Conservation (phyloP, 2,329 filamentous ascomycete species). For the Zymoseptoria ardabiliae region DNA sequence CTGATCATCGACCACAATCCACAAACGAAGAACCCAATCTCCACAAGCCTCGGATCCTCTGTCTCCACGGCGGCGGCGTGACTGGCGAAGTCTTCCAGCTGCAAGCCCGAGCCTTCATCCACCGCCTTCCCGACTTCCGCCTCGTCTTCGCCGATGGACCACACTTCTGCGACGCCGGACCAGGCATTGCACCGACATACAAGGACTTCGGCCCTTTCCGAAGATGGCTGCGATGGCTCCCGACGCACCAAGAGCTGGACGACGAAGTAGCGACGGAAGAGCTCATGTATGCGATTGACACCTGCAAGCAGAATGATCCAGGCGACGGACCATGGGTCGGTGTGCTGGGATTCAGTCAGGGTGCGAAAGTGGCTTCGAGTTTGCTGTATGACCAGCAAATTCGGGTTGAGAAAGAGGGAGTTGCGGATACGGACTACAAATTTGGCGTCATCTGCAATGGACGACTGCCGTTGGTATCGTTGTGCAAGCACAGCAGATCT, state of each 20-base stretch:
- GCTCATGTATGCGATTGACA: slow-evolving; percentile 39
- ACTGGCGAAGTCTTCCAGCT: slow-evolving; percentile 62
- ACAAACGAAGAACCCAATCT: slow-evolving; percentile 7
- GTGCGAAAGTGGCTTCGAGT: slow-evolving; percentile 42
- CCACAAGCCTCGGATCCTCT: slow-evolving; percentile 58
- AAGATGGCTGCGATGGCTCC: slow-evolving; percentile 57
- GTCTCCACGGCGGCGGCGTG: slow-evolving; percentile 72
- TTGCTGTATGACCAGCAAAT: slow-evolving; percentile 54
- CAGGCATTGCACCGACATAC: slow-evolving; percentile 59
- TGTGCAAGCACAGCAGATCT: slow-evolving; percentile 36
- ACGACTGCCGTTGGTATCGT: slow-evolving; percentile 50
- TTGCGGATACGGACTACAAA: slow-evolving; percentile 40
- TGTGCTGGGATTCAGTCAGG: slow-evolving; percentile 45
- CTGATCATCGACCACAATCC: background rate
- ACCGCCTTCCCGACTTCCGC: slow-evolving; percentile 53
- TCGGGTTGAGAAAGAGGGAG: slow-evolving; percentile 34
- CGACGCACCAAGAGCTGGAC: slow-evolving; percentile 49
- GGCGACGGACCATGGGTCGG: slow-evolving; percentile 43
- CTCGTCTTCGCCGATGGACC: slow-evolving; percentile 67
- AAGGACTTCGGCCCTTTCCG: slow-evolving; percentile 58
- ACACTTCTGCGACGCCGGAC: slow-evolving; percentile 54
- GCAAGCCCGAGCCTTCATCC: slow-evolving; percentile 55
- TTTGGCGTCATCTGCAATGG: slow-evolving; percentile 59
- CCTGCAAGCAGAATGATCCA: slow-evolving; percentile 40
- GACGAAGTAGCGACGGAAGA: slow-evolving; percentile 42